Evolutionary conservation across 2,329 filamentous ascomycete species (phyloP), one percentile per base, ranked within the genome.

Genomic region (Diaporthe citrichinensis): DNA sequence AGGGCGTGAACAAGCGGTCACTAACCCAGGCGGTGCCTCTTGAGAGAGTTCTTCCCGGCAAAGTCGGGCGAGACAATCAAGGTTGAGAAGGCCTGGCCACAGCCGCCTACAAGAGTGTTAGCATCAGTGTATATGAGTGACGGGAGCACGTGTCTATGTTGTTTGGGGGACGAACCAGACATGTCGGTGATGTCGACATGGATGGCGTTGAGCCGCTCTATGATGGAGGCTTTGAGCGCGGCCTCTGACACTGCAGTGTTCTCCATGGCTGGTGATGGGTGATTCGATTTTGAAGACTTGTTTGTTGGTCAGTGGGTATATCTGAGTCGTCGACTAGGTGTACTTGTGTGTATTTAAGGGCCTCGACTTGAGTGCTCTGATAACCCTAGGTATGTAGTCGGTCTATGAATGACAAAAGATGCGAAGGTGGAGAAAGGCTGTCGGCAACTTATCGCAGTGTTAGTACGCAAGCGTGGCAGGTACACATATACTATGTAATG

Each of bases 161-260:
- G 73, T 20, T 20, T 10, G 36, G 41, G 34, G 20, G 20, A 78
- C 87, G 76, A 90, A 98, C 96, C 96, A 78, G 95, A 98, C 88
- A 98, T 92, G 86, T 98, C 96, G 78, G 94, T 94, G 79, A 98
- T 95, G 81, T 97, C 93, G 78, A 98, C 95, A 86, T 97, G 91
- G 39, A 89, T 88, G 31, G 95, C 95, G 74, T 91, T 89, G 73
- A 98, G 88, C 78, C 92, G 91, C 79, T 93, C 87, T 51, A 88
- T 89, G 79, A 98, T 89, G 76, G 93, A 94, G 58, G 87, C 86
- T 81, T 90, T 92, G 73, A 98, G 88, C 67, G 88, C 90, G 51
- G 92, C 91, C 76, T 95, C 92, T 58, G 95, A 96, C 81, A 98
- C 92, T 78, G 88, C 87, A 67, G 90, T 86, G 77, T 89, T 87